These are phyloP conservation scores for Talaromyces sp. DNA, from an alignment of 2,329 filamentous ascomycete genomes.

Conservation along the genomic window DNA sequence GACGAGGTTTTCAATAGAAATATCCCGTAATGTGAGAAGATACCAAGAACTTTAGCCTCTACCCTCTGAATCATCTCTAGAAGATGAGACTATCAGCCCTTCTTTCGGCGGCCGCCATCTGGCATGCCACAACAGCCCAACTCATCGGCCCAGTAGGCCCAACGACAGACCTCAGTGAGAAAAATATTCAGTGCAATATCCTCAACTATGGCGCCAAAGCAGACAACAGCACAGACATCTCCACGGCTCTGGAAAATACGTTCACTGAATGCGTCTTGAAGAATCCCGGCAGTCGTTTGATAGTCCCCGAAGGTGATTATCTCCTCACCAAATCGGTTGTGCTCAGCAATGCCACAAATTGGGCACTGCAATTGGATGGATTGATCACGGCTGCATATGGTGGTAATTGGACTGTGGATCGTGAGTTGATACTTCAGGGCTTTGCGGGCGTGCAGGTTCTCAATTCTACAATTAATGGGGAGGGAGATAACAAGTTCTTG, in stretches of 20 bases:
- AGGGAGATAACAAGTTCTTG: conserved; percentile 31
- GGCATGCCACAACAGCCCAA: conserved; percentile 15
- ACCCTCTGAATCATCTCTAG: not conserved
- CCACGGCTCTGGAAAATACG: conserved; percentile 26
- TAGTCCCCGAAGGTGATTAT: conserved; percentile 30
- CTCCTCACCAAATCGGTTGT: conserved; percentile 27
- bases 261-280: conserved; percentile 26
- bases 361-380: conserved; percentile 35
- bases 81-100: not conserved
- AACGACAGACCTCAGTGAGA: conserved; percentile 27
- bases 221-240: conserved; percentile 33
- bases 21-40: not conserved
- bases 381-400: conserved; percentile 32
- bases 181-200: conserved; percentile 32
- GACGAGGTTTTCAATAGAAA: not conserved
- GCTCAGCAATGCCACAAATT: conserved; percentile 31
- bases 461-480: conserved; percentile 33
- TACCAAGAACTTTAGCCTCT: not conserved
- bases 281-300: conserved; percentile 25
- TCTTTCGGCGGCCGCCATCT: not conserved
- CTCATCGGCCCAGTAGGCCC: conserved; percentile 28
- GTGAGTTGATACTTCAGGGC: conserved; percentile 31
- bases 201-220: conserved; percentile 30
- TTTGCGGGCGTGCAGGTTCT: conserved; percentile 27
- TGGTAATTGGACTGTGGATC: conserved; percentile 28